These are phyloP conservation scores for Casuarina glauca DNA, from an alignment of 306 rosid genomes.

Conservation along the genomic window DNA sequence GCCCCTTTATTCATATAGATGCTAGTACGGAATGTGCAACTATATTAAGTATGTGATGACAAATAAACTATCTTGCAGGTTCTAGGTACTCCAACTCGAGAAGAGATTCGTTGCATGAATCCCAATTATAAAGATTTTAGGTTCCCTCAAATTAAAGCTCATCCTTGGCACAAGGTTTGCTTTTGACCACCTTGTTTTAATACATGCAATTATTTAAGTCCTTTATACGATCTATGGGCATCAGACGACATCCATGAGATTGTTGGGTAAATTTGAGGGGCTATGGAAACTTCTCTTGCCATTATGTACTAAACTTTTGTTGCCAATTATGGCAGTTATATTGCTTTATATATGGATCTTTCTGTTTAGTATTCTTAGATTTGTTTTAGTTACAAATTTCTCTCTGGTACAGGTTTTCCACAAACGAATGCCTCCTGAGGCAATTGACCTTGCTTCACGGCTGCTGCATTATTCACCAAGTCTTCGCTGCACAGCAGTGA, in stretches of 20 bases:
- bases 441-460: conserved; percentile 95
- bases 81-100: conserved; percentile 94
- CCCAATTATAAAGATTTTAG: conserved; percentile 43
- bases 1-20: conserved; percentile 22
- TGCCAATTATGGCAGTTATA: not conserved
- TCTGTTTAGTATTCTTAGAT: conserved; percentile 8
- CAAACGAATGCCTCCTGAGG: conserved; percentile 96
- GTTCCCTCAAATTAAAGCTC: conserved; percentile 44
- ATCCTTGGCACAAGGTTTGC: conserved; percentile 97
- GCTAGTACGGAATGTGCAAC: conserved; percentile 17
- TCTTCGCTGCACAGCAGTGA: conserved; percentile 88
- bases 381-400: conserved; percentile 14
- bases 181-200: conserved; percentile 3
- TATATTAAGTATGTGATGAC: conserved; percentile 18
- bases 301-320: not conserved
- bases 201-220: not conserved
- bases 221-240: not conserved
- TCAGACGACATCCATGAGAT: not conserved
- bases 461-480: conserved; percentile 98
- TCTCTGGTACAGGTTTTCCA: conserved; percentile 73
- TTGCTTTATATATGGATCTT: not conserved
- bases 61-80: conserved; percentile 51
- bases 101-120: conserved; percentile 98
- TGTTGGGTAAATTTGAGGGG: not conserved
- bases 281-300: not conserved